Evolutionary conservation across 768 basidiomycete genomes (phyloP), one percentile per base, ranked within the genome.

Genomic region (Chiua virens): DNA sequence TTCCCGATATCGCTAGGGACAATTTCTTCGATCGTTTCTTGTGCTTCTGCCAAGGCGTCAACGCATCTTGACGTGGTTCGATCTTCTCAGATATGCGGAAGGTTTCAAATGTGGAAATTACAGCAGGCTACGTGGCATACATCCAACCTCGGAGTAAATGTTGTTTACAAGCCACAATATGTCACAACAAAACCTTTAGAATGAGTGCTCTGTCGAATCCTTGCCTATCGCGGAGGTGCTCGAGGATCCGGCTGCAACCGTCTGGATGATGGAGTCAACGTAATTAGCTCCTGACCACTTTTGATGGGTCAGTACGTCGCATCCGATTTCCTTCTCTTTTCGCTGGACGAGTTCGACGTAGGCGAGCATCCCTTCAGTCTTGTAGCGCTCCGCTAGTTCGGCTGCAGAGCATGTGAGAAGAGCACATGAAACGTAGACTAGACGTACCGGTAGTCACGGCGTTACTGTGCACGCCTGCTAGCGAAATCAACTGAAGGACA

Each of bases 261-360:
- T 89, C 36, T 82, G 82, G 45, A 96, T 72, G 56, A 96, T 93
- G 47, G 87, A 74, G 70, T 96, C 92, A 51, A 93, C 83, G 68
- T 95, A 96, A 63, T 87, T 89, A 21, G 92, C 92, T 32, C 93
- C 92, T 56, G 91, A 92, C 92, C 93, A 97, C 78, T 93, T 95
- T 73, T 96, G 92, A 69, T 96, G 92, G 3, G 89, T 96, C 42
- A 95, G 74, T 28, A 96, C 92, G 66, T 96, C 92, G 53, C 87
- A 89, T 30, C 88, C 88, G 45, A 93, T 81, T 60, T 87, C 91
- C 69, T 86, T 89, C 70, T 96, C 92, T 67, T 89, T 92, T 56
- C 82, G 75, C 64, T 96, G 92, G 44, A 95, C 81, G 18, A 92
- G 81, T 52, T 94, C 79, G 42, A 94, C 92, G 68, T 96, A 96